Conservation (phyloP, 2,329 filamentous ascomycete genomes). For the Pyrenochaeta sp. region DNA sequence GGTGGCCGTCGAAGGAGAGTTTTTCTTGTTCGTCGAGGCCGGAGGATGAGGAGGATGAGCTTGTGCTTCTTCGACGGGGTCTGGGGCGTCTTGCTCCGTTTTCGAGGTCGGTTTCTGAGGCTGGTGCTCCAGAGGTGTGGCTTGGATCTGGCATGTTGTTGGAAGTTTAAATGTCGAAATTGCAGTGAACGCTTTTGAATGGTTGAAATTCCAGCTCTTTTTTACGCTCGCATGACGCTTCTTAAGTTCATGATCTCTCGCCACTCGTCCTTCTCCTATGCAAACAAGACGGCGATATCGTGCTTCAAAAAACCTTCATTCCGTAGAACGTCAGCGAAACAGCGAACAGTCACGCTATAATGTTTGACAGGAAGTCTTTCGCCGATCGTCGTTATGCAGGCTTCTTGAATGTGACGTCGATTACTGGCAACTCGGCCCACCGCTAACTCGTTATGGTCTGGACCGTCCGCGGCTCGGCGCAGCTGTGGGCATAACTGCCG, state of each 20-base stretch:
- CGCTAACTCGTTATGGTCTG: not conserved
- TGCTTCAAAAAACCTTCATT: not conserved
- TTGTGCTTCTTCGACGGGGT: conserved; percentile 14
- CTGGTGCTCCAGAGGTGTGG: not conserved
- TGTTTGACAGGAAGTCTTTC: not conserved
- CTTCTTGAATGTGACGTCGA: not conserved
- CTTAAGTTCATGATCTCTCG: too few relatives aligned
- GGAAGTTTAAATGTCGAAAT: too few relatives aligned
- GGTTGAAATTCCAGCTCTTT: too few relatives aligned
- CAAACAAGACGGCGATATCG: not conserved
- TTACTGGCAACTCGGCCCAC: not conserved
- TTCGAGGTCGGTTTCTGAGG: conserved; percentile 14
- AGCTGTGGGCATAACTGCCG: not conserved
- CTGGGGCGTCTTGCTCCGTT: conserved; percentile 14
- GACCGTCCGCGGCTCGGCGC: not conserved
- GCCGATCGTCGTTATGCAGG: not conserved
- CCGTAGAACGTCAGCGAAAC: not conserved
- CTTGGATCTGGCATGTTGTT: not conserved
- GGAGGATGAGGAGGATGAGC: conserved; percentile 15
- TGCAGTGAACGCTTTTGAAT: too few relatives aligned
- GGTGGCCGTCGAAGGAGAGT: conserved; percentile 35
- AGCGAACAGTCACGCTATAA: not conserved
- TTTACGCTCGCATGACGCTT: too few relatives aligned
- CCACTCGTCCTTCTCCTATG: not conserved
- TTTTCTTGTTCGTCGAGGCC: conserved; percentile 17